These are phyloP conservation scores for Fusarium circinatum DNA, from an alignment of 2,329 filamentous ascomycete species.

Conservation along the genomic window DNA sequence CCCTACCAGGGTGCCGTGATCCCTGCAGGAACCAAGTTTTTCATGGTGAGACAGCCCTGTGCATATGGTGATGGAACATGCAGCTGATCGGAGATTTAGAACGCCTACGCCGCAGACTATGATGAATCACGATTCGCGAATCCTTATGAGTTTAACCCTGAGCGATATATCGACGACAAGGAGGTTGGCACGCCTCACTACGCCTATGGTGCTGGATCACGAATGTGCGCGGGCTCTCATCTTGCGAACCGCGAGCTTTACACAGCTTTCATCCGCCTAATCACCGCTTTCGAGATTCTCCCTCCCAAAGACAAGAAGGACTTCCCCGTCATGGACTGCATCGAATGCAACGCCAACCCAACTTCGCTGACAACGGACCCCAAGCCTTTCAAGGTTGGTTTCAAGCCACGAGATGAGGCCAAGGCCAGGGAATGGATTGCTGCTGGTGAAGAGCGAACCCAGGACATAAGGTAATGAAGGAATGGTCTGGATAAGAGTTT, in stretches of 20 bases:
- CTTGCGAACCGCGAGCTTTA: slow-evolving; percentile 72
- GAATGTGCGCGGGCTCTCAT: slow-evolving; percentile 72
- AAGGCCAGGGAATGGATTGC: slow-evolving; percentile 63
- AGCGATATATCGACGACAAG: slow-evolving; percentile 71
- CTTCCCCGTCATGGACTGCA: slow-evolving; percentile 63
- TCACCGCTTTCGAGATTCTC: slow-evolving; percentile 67
- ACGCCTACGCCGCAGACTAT: slow-evolving; percentile 79
- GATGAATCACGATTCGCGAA: slow-evolving; percentile 74
- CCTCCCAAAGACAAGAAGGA: slow-evolving; percentile 58
- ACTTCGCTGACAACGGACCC: slow-evolving; percentile 70
- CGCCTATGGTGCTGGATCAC: slow-evolving; percentile 69
- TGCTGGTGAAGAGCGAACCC: slow-evolving; percentile 62
- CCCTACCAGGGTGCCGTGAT: slow-evolving; percentile 73
- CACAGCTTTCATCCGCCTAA: slow-evolving; percentile 67
- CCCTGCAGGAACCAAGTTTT: slow-evolving; percentile 81
- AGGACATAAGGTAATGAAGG: slow-evolving; percentile 44
- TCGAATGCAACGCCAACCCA: slow-evolving; percentile 66
- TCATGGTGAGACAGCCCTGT: slow-evolving; percentile 65
- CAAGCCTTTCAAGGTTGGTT: slow-evolving; percentile 65
- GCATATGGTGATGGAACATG: neutral
- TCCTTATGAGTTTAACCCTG: slow-evolving; percentile 72
- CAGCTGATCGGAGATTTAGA: slow-evolving; percentile 53
- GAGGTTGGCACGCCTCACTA: slow-evolving; percentile 69
- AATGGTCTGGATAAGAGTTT: slow-evolving; percentile 4
- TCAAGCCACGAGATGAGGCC: slow-evolving; percentile 56